A percentile compares a stretch with the other conserved stretches of the same genome.
These are phyloP conservation scores for Cytospora paraplurivora DNA, from an alignment of 2,329 filamentous ascomycete genomes.

Conservation along the genomic window DNA sequence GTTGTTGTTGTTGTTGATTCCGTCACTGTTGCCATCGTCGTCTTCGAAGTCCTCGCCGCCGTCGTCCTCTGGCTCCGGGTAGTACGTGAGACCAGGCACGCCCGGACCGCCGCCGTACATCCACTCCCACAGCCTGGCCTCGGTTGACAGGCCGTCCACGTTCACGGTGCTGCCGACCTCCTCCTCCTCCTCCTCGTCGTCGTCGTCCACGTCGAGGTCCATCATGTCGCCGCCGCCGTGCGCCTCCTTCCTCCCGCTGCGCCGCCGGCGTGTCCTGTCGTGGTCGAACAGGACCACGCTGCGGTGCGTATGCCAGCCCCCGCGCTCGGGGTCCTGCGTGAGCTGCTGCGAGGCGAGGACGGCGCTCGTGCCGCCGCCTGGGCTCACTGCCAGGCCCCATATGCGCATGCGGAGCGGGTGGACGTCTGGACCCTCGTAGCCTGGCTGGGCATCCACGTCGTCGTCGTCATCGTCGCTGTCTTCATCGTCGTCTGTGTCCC, in stretches of 20 bases:
- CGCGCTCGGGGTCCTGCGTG: conserved; percentile 51
- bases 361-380: conserved; percentile 54
- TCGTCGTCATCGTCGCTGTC: conserved; percentile 38
- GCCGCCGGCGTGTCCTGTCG: background rate
- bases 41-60: conserved; percentile 19
- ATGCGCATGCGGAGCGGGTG: conserved; percentile 54
- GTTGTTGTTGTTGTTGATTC: too few species aligned
- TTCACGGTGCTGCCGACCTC: conserved; percentile 22
- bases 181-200: conserved; percentile 24
- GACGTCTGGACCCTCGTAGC: conserved; percentile 42
- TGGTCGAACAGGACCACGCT: conserved; percentile 44
- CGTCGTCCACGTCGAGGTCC: conserved; percentile 8
- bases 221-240: conserved; percentile 24
- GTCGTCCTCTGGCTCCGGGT: conserved; percentile 14
- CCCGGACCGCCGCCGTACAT: conserved; percentile 57
- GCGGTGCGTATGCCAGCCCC: conserved; percentile 40
- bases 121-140: conserved; percentile 59
- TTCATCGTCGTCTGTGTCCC: conserved; percentile 32
- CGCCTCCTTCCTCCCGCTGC: background rate
- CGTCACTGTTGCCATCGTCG: conserved; percentile 1
- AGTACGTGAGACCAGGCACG: conserved; percentile 45
- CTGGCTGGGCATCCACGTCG: conserved; percentile 37
- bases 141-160: conserved; percentile 48
- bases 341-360: conserved; percentile 53
- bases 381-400: conserved; percentile 56